phyloP scores from a whole-genome alignment of 306 rosid genomes.

The Cucumis melo region DNA sequence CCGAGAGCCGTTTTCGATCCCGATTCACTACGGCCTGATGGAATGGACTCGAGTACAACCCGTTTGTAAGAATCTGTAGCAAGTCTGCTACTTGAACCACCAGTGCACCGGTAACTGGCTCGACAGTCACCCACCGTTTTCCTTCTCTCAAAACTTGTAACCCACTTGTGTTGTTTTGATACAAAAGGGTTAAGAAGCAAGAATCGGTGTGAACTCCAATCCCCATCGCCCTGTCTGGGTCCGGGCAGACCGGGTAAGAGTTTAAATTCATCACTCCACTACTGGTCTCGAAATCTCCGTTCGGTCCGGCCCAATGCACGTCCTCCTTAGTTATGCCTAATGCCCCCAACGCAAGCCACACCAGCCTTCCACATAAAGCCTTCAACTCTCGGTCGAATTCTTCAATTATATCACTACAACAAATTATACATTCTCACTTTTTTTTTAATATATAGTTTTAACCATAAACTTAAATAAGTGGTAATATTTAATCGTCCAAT shows the following conservation, averaged over 20 bases:
- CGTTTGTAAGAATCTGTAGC: constrained; percentile 66
- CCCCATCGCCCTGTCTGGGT: constrained; percentile 94
- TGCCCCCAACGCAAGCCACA: constrained; percentile 56
- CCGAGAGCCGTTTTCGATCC: constrained; percentile 33
- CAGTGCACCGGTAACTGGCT: constrained; percentile 19
- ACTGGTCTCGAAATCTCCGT: constrained; percentile 22
- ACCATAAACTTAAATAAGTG: no score
- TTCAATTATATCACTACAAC: constrained; percentile 30
- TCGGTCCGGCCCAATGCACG: constrained; percentile 49
- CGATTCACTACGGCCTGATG: constrained; percentile 77
- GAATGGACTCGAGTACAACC: constrained; percentile 45
- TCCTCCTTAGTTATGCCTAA: constrained; percentile 49
- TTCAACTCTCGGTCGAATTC: constrained; percentile 48
- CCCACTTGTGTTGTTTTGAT: constrained; percentile 63
- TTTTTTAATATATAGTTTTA: no score
- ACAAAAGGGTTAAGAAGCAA: constrained; percentile 48
- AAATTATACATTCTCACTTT: no score
- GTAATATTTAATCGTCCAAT: no score
- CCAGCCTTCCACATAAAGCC: constrained; percentile 45
- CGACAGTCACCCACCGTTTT: constrained; percentile 57
- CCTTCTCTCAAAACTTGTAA: constrained; percentile 50
- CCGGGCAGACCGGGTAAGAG: constrained; percentile 78
- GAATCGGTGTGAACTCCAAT: constrained; percentile 83
- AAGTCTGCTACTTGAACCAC: constrained; percentile 59
- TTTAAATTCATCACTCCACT: constrained; percentile 50